Evolutionary conservation across 1,284 basidiomycete genomes (phyloP).

Genomic region (Trichosporon sp.): DNA sequence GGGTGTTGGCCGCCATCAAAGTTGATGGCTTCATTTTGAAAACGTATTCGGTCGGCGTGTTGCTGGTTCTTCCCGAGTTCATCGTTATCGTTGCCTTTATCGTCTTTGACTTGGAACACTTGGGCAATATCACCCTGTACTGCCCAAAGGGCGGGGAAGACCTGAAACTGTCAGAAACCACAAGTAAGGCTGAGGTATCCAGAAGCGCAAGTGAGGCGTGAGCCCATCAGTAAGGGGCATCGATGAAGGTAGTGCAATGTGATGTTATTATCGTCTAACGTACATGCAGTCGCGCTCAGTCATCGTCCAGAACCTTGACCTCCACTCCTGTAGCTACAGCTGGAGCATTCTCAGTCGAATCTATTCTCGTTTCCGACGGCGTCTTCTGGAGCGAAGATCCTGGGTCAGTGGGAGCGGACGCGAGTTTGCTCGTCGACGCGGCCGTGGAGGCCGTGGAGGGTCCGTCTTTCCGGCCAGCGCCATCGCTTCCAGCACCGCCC

Average conservation of each 20-base stretch:
- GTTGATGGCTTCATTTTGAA: conserved; percentile 1
- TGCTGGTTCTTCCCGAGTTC: conserved; percentile 15
- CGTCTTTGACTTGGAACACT: conserved; percentile 7
- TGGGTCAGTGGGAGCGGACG: not conserved
- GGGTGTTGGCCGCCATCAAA: not conserved
- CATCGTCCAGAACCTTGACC: conserved; percentile 1
- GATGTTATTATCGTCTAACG: not conserved
- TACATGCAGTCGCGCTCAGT: not conserved
- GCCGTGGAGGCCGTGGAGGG: not conserved
- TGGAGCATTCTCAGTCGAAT: not conserved
- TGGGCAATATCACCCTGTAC: not conserved
- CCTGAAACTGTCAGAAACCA: not conserved
- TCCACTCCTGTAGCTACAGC: not conserved
- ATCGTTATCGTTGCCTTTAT: not conserved
- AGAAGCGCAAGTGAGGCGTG: not conserved
- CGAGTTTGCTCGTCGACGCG: not conserved
- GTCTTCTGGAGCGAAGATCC: not conserved
- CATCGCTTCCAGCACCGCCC: conserved; percentile 27
- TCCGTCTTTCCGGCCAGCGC: too few species aligned
- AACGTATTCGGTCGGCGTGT: not conserved
- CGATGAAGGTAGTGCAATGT: not conserved
- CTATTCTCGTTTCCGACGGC: too few species aligned
- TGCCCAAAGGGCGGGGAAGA: not conserved
- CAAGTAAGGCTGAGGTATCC: not conserved
- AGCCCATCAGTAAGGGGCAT: not conserved